Percentiles rank a stretch among this genome's conserved stretches.
These are phyloP conservation scores for Pythium diclinum DNA, from an alignment of 352 stramenopile genomes.

Conservation along the genomic window DNA sequence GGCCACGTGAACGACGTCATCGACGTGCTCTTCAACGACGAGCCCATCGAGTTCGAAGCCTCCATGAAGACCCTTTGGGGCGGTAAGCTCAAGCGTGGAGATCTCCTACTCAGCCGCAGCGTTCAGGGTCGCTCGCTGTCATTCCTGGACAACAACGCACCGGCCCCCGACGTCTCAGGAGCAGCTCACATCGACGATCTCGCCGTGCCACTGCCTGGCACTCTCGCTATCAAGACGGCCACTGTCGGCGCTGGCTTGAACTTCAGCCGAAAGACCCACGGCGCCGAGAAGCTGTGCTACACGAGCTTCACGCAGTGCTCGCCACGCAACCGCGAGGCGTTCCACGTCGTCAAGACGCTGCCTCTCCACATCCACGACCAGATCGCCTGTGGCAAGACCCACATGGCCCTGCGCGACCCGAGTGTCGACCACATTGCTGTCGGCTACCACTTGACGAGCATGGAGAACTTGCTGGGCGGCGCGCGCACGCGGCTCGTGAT, in stretches of 20 bases:
- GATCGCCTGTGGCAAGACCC: constrained; percentile 24
- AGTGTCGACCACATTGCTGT: constrained; percentile 58
- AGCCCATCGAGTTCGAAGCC: constrained; percentile 45
- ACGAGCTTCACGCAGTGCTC: constrained; percentile 49
- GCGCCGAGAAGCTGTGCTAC: constrained; percentile 57
- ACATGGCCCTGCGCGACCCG: constrained; percentile 28
- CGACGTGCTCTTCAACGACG: constrained; percentile 62
- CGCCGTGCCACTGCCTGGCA: constrained; percentile 3
- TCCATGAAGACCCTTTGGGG: constrained; percentile 60
- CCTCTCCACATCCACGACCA: constrained; percentile 44
- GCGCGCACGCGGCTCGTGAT: constrained; percentile 56
- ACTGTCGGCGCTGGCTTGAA: constrained; percentile 40
- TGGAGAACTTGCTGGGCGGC: constrained; percentile 42
- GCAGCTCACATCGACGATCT: constrained; percentile 22
- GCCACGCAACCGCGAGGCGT: constrained; percentile 40
- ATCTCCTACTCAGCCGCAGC: constrained; percentile 39
- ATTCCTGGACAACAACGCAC: constrained; percentile 13
- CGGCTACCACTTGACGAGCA: constrained; percentile 55
- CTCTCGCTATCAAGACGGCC: constrained; percentile 47
- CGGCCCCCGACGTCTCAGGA: constrained; percentile 4
- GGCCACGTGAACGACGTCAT: constrained; percentile 54
- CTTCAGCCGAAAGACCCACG: constrained; percentile 29
- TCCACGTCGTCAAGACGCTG: constrained; percentile 68
- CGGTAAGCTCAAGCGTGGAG: constrained; percentile 48
- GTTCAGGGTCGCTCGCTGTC: constrained; percentile 10